These are phyloP conservation scores for Fusarium circinatum DNA, from an alignment of 2,329 filamentous ascomycete species.

Conservation along the genomic window DNA sequence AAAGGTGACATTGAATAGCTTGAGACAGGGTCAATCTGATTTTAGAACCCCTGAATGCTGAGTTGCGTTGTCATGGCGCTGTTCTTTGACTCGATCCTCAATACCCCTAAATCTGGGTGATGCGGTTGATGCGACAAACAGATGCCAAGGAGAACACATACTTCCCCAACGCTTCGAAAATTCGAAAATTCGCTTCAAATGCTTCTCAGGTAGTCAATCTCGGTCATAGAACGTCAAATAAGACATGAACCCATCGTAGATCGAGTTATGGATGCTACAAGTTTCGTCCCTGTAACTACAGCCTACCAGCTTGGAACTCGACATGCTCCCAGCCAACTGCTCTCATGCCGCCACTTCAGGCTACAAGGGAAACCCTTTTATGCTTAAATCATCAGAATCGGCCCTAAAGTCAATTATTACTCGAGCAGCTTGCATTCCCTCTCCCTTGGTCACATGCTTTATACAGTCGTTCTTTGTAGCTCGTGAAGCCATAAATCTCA, in stretches of 20 bases:
- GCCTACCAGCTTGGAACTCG: too few species aligned
- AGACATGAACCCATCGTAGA: too few species aligned
- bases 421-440: background rate
- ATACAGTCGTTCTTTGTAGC: background rate
- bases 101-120: background rate
- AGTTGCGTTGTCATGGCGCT: background rate
- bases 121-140: background rate
- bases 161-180: background rate
- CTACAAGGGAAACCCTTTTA: background rate
- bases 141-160: accelerated
- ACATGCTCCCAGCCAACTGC: accelerated
- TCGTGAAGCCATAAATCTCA: too few species aligned
- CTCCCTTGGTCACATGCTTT: background rate
- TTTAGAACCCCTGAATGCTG: accelerated
- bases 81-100: background rate
- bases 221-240: background rate
- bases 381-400: too few species aligned
- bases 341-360: accelerated
- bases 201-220: accelerated
- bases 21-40: accelerated
- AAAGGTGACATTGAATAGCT: background rate
- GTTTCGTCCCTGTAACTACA: background rate
- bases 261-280: background rate
- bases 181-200: background rate
- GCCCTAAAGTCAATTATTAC: background rate